A percentile compares a stretch with the other conserved stretches of the same genome.
Conservation (phyloP, 2,329 filamentous ascomycete genomes). For the Alternaria triticina region DNA sequence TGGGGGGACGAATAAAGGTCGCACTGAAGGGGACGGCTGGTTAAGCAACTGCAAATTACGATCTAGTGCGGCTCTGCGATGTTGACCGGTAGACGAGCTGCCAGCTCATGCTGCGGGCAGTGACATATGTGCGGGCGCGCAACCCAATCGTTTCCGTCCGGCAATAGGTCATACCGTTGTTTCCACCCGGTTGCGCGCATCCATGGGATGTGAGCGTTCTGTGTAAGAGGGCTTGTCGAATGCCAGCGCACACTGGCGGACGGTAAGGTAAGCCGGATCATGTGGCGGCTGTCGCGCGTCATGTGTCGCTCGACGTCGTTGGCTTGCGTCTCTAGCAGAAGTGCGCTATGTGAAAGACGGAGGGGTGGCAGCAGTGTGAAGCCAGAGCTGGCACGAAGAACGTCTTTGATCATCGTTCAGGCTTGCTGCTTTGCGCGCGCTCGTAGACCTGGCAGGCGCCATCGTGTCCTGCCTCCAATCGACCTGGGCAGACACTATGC, state of each 20-base stretch:
- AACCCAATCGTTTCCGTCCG: constrained; percentile 40
- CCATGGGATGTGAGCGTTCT: constrained; percentile 13
- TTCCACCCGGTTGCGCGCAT: constrained; percentile 15
- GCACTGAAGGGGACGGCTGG: constrained; percentile 19
- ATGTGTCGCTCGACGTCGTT: not conserved
- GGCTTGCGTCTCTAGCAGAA: not conserved
- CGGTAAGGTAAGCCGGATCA: constrained; percentile 3
- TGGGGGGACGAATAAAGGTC: constrained; percentile 25
- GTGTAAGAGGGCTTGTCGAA: constrained; percentile 11
- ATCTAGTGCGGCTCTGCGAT: constrained; percentile 43
- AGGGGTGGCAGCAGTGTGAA: not conserved
- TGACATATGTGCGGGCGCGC: constrained; percentile 27
- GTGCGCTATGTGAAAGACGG: not conserved
- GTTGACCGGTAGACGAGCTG: constrained; percentile 37
- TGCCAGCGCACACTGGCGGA: constrained; percentile 35
- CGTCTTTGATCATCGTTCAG: not conserved
- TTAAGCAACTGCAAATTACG: constrained; percentile 19
- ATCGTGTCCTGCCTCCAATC: not conserved
- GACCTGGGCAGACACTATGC: not conserved
- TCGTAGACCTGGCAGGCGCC: not conserved
- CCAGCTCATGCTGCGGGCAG: constrained; percentile 23
- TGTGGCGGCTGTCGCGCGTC: constrained; percentile 2
- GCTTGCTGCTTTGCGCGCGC: not conserved
- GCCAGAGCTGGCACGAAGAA: not conserved
- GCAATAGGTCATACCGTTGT: constrained; percentile 21